Evolutionary conservation across 1,284 basidiomycete species (phyloP).

Genomic region (Dichomitus squalens): DNA sequence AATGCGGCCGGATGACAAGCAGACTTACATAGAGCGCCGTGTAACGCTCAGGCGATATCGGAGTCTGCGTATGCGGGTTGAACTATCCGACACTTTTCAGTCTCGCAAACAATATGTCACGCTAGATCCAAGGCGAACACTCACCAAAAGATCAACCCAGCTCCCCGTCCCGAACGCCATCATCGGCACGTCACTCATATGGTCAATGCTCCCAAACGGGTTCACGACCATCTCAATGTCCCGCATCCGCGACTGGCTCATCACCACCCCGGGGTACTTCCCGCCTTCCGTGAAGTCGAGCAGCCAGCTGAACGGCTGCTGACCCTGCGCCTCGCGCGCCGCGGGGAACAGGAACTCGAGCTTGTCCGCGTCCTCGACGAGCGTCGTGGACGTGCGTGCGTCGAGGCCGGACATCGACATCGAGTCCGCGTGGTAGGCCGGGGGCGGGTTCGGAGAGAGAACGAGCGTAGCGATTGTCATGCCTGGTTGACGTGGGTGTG

Average conservation of each 20-base stretch:
- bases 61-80: conserved; percentile 39
- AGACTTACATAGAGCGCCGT: conserved; percentile 44
- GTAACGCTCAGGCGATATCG: conserved; percentile 52
- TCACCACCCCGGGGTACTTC: conserved; percentile 56
- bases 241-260: conserved; percentile 70
- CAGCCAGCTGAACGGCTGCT: conserved; percentile 55
- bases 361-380: conserved; percentile 42
- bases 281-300: conserved; percentile 71
- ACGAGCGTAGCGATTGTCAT: conserved; percentile 59
- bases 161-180: conserved; percentile 56
- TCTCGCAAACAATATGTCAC: neutral
- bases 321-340: conserved; percentile 30
- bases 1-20: neutral
- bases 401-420: conserved; percentile 30
- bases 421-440: conserved; percentile 20
- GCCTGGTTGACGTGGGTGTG: conserved; percentile 43
- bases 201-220: conserved; percentile 50
- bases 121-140: neutral
- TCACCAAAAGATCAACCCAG: conserved; percentile 50
- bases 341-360: conserved; percentile 53
- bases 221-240: conserved; percentile 66
- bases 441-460: conserved; percentile 40
- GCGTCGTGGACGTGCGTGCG: conserved; percentile 39
- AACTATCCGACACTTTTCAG: conserved; percentile 37
- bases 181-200: conserved; percentile 44